Base-by-base conservation (phyloP, 495 filamentous ascomycete species). In the Penicillium paradoxum region DNA sequence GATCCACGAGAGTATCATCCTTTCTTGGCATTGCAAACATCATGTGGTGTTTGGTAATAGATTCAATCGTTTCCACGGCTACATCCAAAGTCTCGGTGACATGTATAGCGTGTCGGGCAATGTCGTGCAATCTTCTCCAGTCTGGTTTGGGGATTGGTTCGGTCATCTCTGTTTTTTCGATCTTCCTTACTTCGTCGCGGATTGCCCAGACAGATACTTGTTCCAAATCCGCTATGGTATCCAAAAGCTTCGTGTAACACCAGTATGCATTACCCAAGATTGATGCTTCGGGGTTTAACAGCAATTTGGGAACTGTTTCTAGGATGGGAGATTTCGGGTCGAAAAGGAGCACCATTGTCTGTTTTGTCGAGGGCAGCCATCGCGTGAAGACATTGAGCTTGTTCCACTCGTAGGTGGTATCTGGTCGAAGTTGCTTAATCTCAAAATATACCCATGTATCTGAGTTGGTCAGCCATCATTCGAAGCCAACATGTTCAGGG, bases 61-160 rank as follows among this genome's bases (percentile, higher is more conserved):
- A 60, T 15, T 68, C 55, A 13, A 78, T 55, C 6, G 57, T 73
- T 33, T 67, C 51, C 0, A 64, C 46, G 1, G 67, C 62, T 2
- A 78, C 64, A 19, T 73, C 67, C 2, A 79, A 60, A 0, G 70
- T 70, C 45, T 79, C 76, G 2, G 64, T 71, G 27, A 76, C 66
- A 48, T 81, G 74, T 17, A 77, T 72, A 3, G 68, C 70, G 46
- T 79, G 77, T 5, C 77, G 68, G 18, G 73, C 70, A 32, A 75
- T 68, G 24, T 80, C 72, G 59, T 80, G 75, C 11, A 79, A 55
- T 9, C 40, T 51, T 30, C 60, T 53, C 38, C 76, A 78, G 44
- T 74, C 60, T 5, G 75, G 71, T 39, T 9, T 24, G 32, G 24
- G 24, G 24, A 27, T 27, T 3, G 24, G 24, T 3, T 27, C 24